A percentile compares a stretch with the other conserved stretches of the same genome.
These are phyloP conservation scores for Megacollybia marginata DNA, from an alignment of 768 basidiomycete species.

Conservation along the genomic window DNA sequence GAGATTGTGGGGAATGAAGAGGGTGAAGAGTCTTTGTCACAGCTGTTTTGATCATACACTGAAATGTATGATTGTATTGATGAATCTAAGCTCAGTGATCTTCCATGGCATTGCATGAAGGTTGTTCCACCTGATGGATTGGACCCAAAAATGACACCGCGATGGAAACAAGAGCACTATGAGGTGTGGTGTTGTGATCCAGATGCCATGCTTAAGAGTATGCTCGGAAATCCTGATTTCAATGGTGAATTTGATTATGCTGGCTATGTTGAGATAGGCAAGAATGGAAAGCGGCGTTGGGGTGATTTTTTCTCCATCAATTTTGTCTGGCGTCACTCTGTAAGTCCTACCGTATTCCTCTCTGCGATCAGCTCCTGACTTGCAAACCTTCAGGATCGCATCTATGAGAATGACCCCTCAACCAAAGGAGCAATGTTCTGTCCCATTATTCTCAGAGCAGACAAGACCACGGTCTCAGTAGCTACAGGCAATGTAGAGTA, in stretches of 20 bases:
- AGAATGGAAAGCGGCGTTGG: no score
- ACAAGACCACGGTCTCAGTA: conserved; percentile 21
- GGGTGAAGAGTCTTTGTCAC: background rate
- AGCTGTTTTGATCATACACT: conserved; percentile 7
- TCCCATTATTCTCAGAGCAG: conserved; percentile 15
- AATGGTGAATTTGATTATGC: no score
- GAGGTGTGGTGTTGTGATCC: no score
- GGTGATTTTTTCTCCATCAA: conserved; percentile 7
- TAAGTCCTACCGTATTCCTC: background rate
- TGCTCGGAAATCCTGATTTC: conserved; percentile 17
- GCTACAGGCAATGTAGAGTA: no score
- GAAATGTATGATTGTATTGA: conserved; percentile 12
- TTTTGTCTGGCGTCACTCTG: conserved; percentile 4
- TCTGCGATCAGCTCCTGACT: no score
- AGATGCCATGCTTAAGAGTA: conserved; percentile 3
- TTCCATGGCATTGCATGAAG: conserved; percentile 16
- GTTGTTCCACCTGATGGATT: conserved; percentile 8
- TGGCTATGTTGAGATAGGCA: no score
- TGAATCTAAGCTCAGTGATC: conserved; percentile 10
- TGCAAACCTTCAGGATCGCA: background rate
- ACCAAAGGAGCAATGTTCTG: no score
- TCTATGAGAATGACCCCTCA: background rate
- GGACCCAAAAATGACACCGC: conserved; percentile 6
- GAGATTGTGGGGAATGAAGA: no score
- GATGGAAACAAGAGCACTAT: no score